Evolutionary conservation across 1,139 yeast species (phyloP).

Genomic region (Taiozyma sp.): DNA sequence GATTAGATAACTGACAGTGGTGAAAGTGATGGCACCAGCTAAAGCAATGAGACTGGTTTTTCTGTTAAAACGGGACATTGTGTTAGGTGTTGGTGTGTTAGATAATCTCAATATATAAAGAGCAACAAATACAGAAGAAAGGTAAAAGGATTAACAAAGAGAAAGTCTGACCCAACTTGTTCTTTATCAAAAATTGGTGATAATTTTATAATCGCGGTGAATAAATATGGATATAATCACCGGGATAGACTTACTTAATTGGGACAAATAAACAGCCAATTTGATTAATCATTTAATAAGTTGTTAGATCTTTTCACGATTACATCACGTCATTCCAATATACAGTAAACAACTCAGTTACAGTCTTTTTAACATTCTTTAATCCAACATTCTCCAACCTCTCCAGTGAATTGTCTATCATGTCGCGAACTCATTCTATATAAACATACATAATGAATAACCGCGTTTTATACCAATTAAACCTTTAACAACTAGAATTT

Average conservation of each 20-base stretch:
- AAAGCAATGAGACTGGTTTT: constrained; percentile 21
- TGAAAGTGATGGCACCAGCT: constrained; percentile 34
- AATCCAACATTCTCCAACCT: no score
- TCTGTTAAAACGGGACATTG: constrained; percentile 10
- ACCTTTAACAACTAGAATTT: no score
- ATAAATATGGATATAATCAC: not conserved
- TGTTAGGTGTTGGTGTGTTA: not conserved
- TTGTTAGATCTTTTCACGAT: no score
- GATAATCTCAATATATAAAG: not conserved
- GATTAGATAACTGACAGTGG: constrained; percentile 39
- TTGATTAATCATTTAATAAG: no score
- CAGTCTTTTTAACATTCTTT: no score
- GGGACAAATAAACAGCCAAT: not conserved
- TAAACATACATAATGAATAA: not conserved
- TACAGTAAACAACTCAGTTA: no score
- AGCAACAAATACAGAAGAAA: not conserved
- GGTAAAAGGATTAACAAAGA: no score
- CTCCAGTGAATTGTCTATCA: no score
- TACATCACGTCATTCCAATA: no score
- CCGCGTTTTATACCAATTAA: no score
- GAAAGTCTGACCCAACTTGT: not conserved
- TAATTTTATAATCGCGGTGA: not conserved
- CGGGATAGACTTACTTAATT: not conserved
- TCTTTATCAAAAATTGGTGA: not conserved
- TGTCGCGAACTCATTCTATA: not conserved